phyloP scores from a whole-genome alignment of 2,329 filamentous ascomycete genomes.

The Monilinia vaccinii-corymbosi region DNA sequence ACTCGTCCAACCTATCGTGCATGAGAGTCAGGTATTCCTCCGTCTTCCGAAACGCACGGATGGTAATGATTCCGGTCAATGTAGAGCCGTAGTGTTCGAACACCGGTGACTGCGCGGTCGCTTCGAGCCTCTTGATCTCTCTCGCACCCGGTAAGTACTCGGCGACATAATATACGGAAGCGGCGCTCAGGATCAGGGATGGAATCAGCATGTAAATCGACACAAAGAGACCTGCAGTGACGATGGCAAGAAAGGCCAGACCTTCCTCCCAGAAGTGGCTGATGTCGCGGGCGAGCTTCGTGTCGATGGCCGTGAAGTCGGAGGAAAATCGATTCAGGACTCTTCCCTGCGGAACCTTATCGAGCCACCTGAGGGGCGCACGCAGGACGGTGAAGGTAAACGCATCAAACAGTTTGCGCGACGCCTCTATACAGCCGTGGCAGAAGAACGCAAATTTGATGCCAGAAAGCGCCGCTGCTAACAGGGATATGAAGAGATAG shows the following conservation, averaged over 20 bases:
- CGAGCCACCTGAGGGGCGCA: neutral
- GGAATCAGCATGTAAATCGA: constrained; percentile 57
- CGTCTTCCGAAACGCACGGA: constrained; percentile 63
- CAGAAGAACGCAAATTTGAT: neutral
- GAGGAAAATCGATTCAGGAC: neutral
- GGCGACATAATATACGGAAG: constrained; percentile 49
- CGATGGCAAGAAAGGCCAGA: neutral
- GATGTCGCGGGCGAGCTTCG: neutral
- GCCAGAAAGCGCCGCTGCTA: neutral
- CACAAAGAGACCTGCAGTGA: constrained; percentile 47
- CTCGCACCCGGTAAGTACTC: constrained; percentile 62
- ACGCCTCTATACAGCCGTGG: neutral
- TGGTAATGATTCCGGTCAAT: constrained; percentile 63
- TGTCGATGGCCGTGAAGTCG: neutral
- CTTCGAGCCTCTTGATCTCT: constrained; percentile 69
- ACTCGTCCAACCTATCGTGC: constrained; percentile 59
- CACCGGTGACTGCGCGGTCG: constrained; percentile 65
- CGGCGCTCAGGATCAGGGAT: constrained; percentile 45
- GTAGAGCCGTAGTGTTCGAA: constrained; percentile 72
- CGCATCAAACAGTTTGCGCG: neutral
- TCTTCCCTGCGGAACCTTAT: neutral
- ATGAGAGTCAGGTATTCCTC: constrained; percentile 58
- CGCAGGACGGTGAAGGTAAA: neutral
- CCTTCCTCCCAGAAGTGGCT: neutral
- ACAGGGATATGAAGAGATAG: neutral